Evolutionary conservation across 495 filamentous ascomycete species (phyloP), one percentile per base, ranked within the genome.

Genomic region (Aspergillus avenaceus): DNA sequence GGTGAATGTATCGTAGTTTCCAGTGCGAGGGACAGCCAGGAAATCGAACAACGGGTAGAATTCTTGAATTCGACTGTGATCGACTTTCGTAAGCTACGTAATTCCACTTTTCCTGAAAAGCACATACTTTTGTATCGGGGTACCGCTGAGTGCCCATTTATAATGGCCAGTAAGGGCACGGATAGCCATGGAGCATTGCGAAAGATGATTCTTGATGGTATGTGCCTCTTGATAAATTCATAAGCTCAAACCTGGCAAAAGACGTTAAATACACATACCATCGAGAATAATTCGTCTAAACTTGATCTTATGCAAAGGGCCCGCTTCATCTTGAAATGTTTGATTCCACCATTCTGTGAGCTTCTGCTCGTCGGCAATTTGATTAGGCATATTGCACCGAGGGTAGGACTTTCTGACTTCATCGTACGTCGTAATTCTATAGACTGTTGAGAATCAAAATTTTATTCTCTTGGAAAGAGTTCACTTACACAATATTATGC

Each of bases 1-100:
- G 22, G 67, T 58, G 57, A 86, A 87, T 2, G 61, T 56, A 4
- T 64, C 43, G 37, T 66, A 71, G 24, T 50, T 58, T 1, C 69
- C 71, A 0, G 65, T 72, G 29, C 71, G 47, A 2, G 72, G 69
- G 9, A 82, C 76, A 0, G 64, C 54, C 0, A 87, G 64, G 49
- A 87, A 86, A 22, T 77, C 70, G 45, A 88, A 75, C 53, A 82
- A 83, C 0, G 83, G 76, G 50, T 73, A 87, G 9, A 86, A 63
- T 52, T 85, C 80, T 9, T 63, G 56, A 1, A 69, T 53, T 14
- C 41, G 45, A 45, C 63, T 70, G 28, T 42, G 16, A 22, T 21
- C n/a, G 18, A 26, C 8, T 19, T 29, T 2, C 18, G 16, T 40
- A n/a, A 24, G 47, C 31, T 12, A 8, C n/a, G 16, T 28, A n/a